Evolutionary conservation across 148 eudicot species (phyloP).

Genomic region (Camellia sinensis): DNA sequence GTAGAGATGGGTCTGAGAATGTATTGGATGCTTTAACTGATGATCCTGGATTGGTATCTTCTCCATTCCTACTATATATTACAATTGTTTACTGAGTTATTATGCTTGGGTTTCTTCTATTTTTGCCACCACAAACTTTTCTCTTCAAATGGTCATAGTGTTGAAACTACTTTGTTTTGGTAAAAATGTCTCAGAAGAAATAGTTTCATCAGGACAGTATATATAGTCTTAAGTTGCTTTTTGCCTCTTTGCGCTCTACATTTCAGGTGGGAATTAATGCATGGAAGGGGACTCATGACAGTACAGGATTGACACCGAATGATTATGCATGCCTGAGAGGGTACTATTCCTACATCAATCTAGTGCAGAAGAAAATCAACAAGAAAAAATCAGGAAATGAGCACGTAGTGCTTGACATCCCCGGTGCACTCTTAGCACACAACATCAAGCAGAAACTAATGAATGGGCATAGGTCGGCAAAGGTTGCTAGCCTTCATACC

Average conservation of each 20-base stretch:
- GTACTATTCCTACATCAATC: conserved; percentile 52
- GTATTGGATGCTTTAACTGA: conserved; percentile 84
- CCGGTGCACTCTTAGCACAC: conserved; percentile 24
- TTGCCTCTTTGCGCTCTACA: not conserved
- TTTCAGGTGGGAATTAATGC: conserved; percentile 82
- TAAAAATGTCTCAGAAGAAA: not conserved
- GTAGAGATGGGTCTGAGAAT: conserved; percentile 53
- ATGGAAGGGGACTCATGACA: conserved; percentile 70
- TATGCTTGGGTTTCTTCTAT: not conserved
- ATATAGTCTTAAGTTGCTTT: no score
- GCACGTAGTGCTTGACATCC: conserved; percentile 70
- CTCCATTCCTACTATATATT: conserved; percentile 5
- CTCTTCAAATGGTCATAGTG: not conserved
- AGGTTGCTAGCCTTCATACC: conserved; percentile 44
- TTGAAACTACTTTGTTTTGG: not conserved
- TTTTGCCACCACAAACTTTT: no score
- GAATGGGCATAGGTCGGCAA: conserved; percentile 19
- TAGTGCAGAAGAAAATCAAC: conserved; percentile 54
- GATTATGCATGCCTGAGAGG: conserved; percentile 80
- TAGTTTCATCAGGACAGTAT: no score
- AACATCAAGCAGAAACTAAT: conserved; percentile 36
- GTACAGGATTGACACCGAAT: conserved; percentile 73
- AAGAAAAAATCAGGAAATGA: conserved; percentile 32
- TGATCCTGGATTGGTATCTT: conserved; percentile 80
- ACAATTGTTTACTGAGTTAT: not conserved